Evolutionary conservation across 2,329 filamentous ascomycete species (phyloP), one percentile per base, ranked within the genome.

Genomic region (Alternaria incomplexa): DNA sequence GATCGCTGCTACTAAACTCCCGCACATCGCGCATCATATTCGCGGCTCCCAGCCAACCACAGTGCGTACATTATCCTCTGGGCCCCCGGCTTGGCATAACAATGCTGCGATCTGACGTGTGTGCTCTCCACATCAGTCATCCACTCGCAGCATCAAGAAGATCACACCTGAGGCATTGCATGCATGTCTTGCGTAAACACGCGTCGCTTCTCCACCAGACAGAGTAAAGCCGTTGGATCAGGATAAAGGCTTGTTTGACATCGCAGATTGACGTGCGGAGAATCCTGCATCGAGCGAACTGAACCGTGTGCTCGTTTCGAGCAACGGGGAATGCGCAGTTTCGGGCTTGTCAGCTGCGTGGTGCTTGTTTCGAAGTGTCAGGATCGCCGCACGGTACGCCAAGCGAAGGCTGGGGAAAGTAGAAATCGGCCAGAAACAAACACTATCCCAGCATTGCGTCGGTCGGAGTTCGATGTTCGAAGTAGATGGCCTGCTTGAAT

Each of bases 31-130:
- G 48, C 48, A 32, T 51, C 48, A 51, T 36, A 32, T 51, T 17
- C 28, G 30, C 20, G 36, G 0, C 28, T 51, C 3, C 46, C 23
- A 28, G 43, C 56, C 56, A 58, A 58, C 56, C 56, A 53, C 22
- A 32, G 22, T 13, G 56, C 25, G 5, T 52, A 28, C 17, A 30
- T 45, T 53, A 40, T 50, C 46, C 45, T 30, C 28, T 23, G 22
- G 15, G 32, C 32, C 28, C 28, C 48, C 48, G 20, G 13, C 48
- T 40, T 52, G 48, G 48, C 48, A 22, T 52, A 36, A 52, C 28
- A 44, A 44, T 50, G 45, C 58, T 32, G 44, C 44, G 17, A 50
- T 57, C 55, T 57, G 55, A 57, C 55, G 55, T 57, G 45, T 48
- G 54, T 57, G 26, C 55, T 57, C 48, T 51, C 48, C 47, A 45